A percentile compares a stretch with the other conserved stretches of the same genome.
Conservation (phyloP, 2,329 filamentous ascomycete species). For the Pseudocercospora pini-densiflorae region DNA sequence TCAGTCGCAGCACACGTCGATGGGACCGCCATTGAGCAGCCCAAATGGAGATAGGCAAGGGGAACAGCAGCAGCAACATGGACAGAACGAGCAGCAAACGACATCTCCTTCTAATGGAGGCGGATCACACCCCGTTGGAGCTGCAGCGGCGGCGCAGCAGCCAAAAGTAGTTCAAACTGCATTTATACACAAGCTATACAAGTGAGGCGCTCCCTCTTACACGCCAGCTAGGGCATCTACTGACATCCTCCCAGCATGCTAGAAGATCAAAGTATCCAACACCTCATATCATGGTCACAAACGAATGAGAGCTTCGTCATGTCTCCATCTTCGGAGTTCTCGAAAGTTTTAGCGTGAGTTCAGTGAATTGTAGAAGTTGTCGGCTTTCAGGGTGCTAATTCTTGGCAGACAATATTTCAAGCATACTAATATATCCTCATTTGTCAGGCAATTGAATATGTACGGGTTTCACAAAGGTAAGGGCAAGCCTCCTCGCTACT, state of each 20-base stretch:
- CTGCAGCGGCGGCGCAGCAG: conserved; percentile 79
- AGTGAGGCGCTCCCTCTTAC: conserved; percentile 62
- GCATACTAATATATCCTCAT: conserved; percentile 98
- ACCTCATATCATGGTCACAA: conserved; percentile 94
- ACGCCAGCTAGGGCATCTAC: conserved; percentile 16
- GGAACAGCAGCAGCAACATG: conserved; percentile 30
- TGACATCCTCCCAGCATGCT: conserved; percentile 73
- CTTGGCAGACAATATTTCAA: conserved; percentile 90
- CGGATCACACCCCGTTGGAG: conserved; percentile 54
- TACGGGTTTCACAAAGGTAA: conserved; percentile 99
- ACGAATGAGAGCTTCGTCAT: conserved; percentile 98
- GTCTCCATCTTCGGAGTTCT: conserved; percentile 96
- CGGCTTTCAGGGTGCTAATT: conserved; percentile 20
- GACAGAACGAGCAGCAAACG: conserved; percentile 23
- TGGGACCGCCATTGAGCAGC: conserved; percentile 38
- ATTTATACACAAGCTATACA: conserved; percentile 99
- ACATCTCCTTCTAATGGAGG: conserved; percentile 43
- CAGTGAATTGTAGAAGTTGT: conserved; percentile 31
- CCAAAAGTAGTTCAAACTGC: conserved; percentile 98
- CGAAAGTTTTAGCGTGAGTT: conserved; percentile 93
- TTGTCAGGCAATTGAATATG: conserved; percentile 98
- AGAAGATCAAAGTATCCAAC: conserved; percentile 89
- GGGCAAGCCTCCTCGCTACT: conserved; percentile 12
- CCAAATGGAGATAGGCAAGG: conserved; percentile 33
- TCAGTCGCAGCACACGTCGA: conserved; percentile 29